Conservation (phyloP, 2,329 filamentous ascomycete genomes). For the Stenocarpella maydis region DNA sequence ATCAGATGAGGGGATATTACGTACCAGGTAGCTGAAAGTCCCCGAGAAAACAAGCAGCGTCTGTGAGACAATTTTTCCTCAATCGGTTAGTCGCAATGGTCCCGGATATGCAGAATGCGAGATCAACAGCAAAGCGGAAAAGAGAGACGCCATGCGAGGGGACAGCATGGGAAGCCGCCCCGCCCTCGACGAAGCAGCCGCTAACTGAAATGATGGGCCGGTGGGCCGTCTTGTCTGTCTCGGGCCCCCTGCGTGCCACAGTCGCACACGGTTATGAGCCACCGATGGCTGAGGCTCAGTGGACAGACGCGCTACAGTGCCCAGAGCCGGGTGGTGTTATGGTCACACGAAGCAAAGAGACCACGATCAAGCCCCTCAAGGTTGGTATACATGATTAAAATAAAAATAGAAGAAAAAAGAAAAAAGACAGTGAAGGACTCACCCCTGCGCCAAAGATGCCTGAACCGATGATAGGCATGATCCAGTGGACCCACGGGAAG, state of each 20-base stretch:
- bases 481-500: constrained; percentile 77
- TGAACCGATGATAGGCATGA: constrained; percentile 77
- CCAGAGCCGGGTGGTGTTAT: not conserved
- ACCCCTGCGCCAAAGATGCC: constrained; percentile 75
- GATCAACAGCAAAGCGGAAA: constrained; percentile 35
- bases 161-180: constrained; percentile 4
- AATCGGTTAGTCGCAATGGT: constrained; percentile 45
- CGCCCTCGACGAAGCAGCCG: constrained; percentile 39
- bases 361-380: too few relatives aligned
- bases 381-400: constrained; percentile 23
- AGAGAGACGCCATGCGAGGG: constrained; percentile 29
- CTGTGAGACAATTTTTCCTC: constrained; percentile 52
- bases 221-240: not conserved
- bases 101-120: constrained; percentile 46
- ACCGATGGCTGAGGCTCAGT: constrained; percentile 8
- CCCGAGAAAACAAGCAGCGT: constrained; percentile 82
- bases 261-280: constrained; percentile 6
- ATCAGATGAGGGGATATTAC: constrained; percentile 40
- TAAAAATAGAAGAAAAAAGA: not conserved
- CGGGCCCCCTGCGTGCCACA: constrained; percentile 16
- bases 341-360: not conserved
- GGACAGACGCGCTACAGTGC: not conserved
- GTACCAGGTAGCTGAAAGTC: constrained; percentile 87
- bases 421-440: constrained; percentile 47
- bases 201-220: constrained; percentile 39